phyloP scores from a whole-genome alignment of 2,329 filamentous ascomycete species.

The Elsinoe ampelina region DNA sequence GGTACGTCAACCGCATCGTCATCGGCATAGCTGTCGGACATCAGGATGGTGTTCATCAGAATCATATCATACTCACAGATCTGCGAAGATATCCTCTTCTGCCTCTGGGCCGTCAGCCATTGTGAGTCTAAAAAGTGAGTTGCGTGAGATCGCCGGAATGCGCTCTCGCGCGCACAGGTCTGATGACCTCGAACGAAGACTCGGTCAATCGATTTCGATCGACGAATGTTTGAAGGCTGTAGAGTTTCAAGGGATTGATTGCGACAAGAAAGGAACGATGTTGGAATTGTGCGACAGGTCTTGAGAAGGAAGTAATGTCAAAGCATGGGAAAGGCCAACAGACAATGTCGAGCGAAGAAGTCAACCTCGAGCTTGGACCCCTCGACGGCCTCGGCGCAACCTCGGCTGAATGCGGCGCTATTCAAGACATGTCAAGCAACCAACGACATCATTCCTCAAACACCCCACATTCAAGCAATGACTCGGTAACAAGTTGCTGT shows the following conservation, averaged over 20 bases:
- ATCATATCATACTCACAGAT: conserved; percentile 57
- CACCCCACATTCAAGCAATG: conserved; percentile 3
- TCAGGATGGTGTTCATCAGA: background rate
- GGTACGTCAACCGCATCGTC: conserved; percentile 39
- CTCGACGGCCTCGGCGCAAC: conserved; percentile 1
- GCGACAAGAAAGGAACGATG: too few species aligned
- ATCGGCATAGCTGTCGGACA: conserved; percentile 51
- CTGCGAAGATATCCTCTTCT: conserved; percentile 91
- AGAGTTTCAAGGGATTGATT: too few species aligned
- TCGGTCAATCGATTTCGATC: too few species aligned
- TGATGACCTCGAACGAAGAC: too few species aligned
- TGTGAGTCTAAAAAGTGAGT: conserved; percentile 20
- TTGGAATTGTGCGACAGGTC: too few species aligned
- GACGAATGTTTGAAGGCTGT: too few species aligned
- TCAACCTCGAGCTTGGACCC: background rate
- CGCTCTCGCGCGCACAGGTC: too few species aligned
- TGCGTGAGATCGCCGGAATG: background rate
- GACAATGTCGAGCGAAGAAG: background rate
- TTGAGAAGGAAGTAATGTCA: background rate
- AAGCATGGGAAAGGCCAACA: too few species aligned
- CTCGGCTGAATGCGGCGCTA: background rate
- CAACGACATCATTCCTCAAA: conserved; percentile 2
- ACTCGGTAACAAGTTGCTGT: conserved; percentile 10
- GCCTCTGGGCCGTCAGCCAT: conserved; percentile 74
- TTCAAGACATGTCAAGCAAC: background rate